Evolutionary conservation across 345 rosid genomes (phyloP).

Genomic region (Limnanthes douglasii): DNA sequence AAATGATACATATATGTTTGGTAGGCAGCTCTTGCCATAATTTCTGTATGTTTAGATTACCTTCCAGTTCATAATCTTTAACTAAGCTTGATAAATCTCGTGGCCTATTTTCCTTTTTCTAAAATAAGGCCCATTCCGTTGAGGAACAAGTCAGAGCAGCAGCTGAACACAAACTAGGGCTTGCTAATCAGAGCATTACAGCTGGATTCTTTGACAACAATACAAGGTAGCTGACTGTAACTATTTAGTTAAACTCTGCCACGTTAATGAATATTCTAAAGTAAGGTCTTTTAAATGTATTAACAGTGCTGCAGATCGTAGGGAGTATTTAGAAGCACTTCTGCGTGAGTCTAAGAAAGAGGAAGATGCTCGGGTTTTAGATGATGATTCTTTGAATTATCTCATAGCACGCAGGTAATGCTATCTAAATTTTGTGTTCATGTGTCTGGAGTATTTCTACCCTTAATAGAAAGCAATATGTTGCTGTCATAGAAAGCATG

Average conservation of each 20-base stretch:
- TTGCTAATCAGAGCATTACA: constrained; percentile 94
- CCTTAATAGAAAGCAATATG: no score
- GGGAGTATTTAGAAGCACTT: constrained; percentile 81
- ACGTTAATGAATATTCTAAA: constrained; percentile 4
- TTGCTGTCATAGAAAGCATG: no score
- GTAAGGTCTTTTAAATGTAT: constrained; percentile 7
- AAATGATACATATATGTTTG: neutral
- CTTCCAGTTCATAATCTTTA: no score
- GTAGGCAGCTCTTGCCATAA: neutral
- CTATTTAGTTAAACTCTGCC: no score
- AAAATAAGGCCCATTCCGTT: constrained; percentile 67
- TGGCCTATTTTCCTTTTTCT: constrained; percentile 4
- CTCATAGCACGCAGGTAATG: constrained; percentile 82
- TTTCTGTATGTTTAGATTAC: neutral
- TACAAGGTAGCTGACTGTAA: constrained; percentile 79
- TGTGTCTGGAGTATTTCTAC: no score
- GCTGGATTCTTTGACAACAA: constrained; percentile 95
- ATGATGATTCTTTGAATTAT: constrained; percentile 77
- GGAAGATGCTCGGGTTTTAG: constrained; percentile 80
- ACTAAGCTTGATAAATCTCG: neutral
- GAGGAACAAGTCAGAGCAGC: constrained; percentile 96
- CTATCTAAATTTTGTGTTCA: no score
- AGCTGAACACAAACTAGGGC: constrained; percentile 94
- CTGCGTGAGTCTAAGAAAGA: constrained; percentile 85
- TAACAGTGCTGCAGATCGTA: constrained; percentile 83